Evolutionary conservation across 2,329 filamentous ascomycete species (phyloP), one percentile per base, ranked within the genome.

Genomic region (Dendrostoma leiphaemia): DNA sequence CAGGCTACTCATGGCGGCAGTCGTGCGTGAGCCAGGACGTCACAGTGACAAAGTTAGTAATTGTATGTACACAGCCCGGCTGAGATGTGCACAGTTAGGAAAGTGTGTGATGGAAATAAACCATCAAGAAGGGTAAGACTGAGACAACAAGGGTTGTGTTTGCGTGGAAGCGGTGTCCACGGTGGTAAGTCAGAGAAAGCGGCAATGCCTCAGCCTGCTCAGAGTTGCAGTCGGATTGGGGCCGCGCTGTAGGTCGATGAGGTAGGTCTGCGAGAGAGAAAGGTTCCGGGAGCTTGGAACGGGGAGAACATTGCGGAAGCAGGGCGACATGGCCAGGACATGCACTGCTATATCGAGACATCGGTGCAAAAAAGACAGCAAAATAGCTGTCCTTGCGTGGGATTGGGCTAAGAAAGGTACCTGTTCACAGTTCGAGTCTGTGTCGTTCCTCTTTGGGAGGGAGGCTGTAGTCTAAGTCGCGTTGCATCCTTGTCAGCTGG

Each of bases 1-100:
- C 60, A 83, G 73, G 64, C 76, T 80, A 61, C 78, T 73, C 79
- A 83, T 82, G 70, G 67, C 68, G 67, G 67, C 61, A 64, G 63
- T 57, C 62, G 63, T 67, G 64, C 59, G 68, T 72, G 68, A 67
- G 73, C 69, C 64, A 69, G 71, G 71, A 72, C 69, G 69, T 65
- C 64, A 66, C 61, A 62, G 61, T 64, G 59, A 68, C 72, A 73
- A 73, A 74, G 67, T 74, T 74, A 70, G 71, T 68, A 72, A 68
- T 66, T 43, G 35, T 53, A 56, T 52, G 54, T 52, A 71, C 74
- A 77, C 75, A 76, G 74, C 74, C 74, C 69, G 61, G 71, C 68
- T 70, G 66, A 67, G 38, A 69, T 54, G 61, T 63, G 59, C 60
- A 61, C 59, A 63, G 63, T 66, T 62, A 65, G 67, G 61, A 64